phyloP scores from a whole-genome alignment of 768 basidiomycete genomes.

The Calocera cornea region DNA sequence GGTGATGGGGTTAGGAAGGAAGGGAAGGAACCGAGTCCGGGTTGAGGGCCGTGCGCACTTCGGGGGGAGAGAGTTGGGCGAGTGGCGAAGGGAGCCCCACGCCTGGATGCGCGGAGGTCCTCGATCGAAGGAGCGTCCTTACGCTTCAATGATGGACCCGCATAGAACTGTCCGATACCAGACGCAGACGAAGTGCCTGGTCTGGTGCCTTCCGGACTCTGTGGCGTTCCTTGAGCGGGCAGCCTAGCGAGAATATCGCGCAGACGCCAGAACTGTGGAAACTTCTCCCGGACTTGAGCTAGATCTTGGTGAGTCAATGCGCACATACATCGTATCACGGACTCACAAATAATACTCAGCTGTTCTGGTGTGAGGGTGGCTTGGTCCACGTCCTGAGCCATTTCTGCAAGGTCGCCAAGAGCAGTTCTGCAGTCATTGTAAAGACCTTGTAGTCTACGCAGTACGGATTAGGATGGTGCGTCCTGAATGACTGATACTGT shows the following conservation, averaged over 20 bases:
- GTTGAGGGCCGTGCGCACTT: background rate
- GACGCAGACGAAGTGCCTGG: background rate
- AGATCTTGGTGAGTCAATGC: background rate
- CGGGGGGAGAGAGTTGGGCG: background rate
- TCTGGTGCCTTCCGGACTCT: background rate
- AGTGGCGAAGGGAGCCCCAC: background rate
- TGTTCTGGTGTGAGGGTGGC: slow-evolving; percentile 11
- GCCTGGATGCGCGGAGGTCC: background rate
- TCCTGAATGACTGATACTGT: background rate
- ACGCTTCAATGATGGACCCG: background rate
- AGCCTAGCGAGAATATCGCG: slow-evolving; percentile 12
- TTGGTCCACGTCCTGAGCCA: slow-evolving; percentile 12
- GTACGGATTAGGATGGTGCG: background rate
- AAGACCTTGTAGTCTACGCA: slow-evolving; percentile 1
- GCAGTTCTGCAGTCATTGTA: slow-evolving; percentile 15
- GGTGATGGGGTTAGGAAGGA: background rate
- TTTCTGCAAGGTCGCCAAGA: slow-evolving; percentile 8
- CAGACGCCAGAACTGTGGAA: slow-evolving; percentile 14
- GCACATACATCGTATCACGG: background rate
- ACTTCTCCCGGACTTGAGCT: slow-evolving; percentile 16
- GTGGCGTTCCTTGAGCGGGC: background rate
- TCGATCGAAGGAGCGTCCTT: background rate
- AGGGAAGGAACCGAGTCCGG: background rate
- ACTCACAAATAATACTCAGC: slow-evolving; percentile 11
- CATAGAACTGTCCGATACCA: background rate